Evolutionary conservation across 176 grass and related monocot genomes (phyloP).

Genomic region (Hsuehochloa calcarea): DNA sequence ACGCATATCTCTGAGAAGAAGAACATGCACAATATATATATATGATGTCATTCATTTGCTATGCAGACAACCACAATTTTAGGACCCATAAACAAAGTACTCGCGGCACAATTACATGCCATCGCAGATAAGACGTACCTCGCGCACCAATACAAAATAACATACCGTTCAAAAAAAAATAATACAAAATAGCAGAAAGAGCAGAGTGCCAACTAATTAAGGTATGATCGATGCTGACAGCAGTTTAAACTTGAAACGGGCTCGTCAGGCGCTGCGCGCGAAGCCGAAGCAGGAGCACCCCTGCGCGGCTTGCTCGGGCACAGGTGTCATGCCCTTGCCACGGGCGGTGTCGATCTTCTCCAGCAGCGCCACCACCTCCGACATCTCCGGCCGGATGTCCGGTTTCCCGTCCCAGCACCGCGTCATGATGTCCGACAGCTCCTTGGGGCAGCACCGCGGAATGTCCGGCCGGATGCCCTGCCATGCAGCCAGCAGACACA

Average conservation of each 20-base stretch:
- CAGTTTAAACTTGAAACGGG: not conserved
- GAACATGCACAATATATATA: no score
- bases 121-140: no score
- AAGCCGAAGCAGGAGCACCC: constrained; percentile 58
- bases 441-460: constrained; percentile 60
- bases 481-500: not conserved
- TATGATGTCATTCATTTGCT: no score
- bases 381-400: constrained; percentile 76
- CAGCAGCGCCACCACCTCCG: constrained; percentile 69
- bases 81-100: no score
- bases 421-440: constrained; percentile 65
- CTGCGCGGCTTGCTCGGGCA: constrained; percentile 22
- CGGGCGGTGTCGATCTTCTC: constrained; percentile 53
- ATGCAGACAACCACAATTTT: no score
- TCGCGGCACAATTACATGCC: no score
- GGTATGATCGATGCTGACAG: not conserved
- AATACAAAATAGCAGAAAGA: no score
- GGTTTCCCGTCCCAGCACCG: constrained; percentile 80
- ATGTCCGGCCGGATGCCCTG: constrained; percentile 81
- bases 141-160: no score
- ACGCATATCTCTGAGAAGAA: no score
- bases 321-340: constrained; percentile 61
- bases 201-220: not conserved
- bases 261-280: not conserved
- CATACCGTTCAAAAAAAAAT: no score